Evolutionary conservation across 192 early-diverging fungal genomes (phyloP).

Genomic region (Podila clonocystis): DNA sequence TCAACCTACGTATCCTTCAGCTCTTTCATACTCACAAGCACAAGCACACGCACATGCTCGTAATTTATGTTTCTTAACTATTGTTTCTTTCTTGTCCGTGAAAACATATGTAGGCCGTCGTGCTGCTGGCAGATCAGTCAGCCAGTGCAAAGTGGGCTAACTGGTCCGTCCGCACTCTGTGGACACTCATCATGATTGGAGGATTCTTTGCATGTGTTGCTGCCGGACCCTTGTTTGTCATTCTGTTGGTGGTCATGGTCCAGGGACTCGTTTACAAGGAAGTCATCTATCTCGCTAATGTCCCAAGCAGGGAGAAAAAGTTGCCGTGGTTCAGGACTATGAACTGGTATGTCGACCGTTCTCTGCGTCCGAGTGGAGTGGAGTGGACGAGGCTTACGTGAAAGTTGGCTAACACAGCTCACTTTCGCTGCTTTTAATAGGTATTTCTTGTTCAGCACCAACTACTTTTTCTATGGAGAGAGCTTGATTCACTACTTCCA

Average conservation of each 20-base stretch:
- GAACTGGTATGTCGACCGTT: slow-evolving; percentile 73
- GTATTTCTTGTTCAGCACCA: slow-evolving; percentile 90
- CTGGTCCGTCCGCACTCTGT: slow-evolving; percentile 84
- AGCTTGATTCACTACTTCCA: slow-evolving; percentile 92
- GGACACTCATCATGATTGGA: slow-evolving; percentile 91
- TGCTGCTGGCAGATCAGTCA: slow-evolving; percentile 59
- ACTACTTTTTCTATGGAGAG: slow-evolving; percentile 96
- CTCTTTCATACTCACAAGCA: background rate
- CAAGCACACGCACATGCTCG: no score
- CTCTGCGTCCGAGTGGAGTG: no score
- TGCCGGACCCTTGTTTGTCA: slow-evolving; percentile 85
- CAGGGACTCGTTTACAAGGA: slow-evolving; percentile 91
- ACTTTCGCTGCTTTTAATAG: slow-evolving; percentile 27
- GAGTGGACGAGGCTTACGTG: background rate
- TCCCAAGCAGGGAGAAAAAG: slow-evolving; percentile 83
- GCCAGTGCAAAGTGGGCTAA: slow-evolving; percentile 76
- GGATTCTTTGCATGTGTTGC: slow-evolving; percentile 80
- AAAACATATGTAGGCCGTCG: slow-evolving; percentile 1
- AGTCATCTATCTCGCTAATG: slow-evolving; percentile 90
- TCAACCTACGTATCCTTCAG: background rate
- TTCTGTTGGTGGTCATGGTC: slow-evolving; percentile 85
- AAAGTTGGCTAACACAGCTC: no score
- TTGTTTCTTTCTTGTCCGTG: no score
- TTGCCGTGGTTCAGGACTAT: slow-evolving; percentile 92
- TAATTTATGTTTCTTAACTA: no score